A percentile compares a stretch with the other conserved stretches of the same genome.
Conservation (phyloP, 805 yeast genomes). For the Blastobotrys chiropterorum region DNA sequence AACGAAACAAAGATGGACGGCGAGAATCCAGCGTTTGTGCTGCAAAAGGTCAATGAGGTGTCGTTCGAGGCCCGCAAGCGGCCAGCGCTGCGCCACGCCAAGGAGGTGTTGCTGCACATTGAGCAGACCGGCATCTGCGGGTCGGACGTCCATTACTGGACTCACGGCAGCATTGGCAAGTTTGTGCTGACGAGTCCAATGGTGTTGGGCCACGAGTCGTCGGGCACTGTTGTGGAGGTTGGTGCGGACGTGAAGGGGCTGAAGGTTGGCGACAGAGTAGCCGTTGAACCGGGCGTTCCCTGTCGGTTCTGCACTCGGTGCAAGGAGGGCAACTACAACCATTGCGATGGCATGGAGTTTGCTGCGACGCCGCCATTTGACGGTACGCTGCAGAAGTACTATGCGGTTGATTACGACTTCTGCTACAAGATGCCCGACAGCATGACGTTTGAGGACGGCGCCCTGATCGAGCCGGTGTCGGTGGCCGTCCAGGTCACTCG, state of each 20-base stretch:
- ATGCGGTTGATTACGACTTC: constrained; percentile 72
- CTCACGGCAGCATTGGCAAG: constrained; percentile 72
- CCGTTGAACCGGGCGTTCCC: constrained; percentile 75
- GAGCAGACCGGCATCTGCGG: constrained; percentile 88
- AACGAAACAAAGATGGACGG: background rate
- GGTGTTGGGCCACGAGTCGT: constrained; percentile 85
- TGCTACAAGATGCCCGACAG: constrained; percentile 72
- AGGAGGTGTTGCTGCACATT: constrained; percentile 65
- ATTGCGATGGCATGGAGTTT: constrained; percentile 83
- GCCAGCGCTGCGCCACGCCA: constrained; percentile 56
- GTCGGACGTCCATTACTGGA: constrained; percentile 76
- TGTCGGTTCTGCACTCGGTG: constrained; percentile 68
- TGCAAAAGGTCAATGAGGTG: constrained; percentile 58
- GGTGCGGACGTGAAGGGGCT: constrained; percentile 60
- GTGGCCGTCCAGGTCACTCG: constrained; percentile 58
- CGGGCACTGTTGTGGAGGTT: constrained; percentile 67
- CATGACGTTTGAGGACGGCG: constrained; percentile 78
- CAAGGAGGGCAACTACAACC: constrained; percentile 71
- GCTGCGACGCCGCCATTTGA: constrained; percentile 88
- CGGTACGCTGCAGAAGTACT: constrained; percentile 73
- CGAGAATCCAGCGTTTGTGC: constrained; percentile 46
- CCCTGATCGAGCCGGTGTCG: constrained; percentile 77
- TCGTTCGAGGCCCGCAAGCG: constrained; percentile 60
- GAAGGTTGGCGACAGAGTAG: constrained; percentile 78
- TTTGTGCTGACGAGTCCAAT: constrained; percentile 69